A percentile compares a stretch with the other conserved stretches of the same genome.
Evolutionary conservation across 129 eudicot genomes (phyloP).

Genomic region (Centaurea solstitialis): DNA sequence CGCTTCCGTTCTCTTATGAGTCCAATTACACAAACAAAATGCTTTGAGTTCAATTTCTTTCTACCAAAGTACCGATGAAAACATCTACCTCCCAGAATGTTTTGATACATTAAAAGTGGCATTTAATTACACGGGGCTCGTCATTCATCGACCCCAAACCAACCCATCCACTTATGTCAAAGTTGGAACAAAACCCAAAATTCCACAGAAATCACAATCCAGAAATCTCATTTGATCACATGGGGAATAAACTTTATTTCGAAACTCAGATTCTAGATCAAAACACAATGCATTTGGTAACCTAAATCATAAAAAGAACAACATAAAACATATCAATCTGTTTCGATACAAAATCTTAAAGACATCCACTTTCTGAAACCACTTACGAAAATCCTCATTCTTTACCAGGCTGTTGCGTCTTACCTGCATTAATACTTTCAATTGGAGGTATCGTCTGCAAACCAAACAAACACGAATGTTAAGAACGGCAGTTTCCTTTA

Average conservation of each 20-base stretch:
- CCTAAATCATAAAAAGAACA: not conserved
- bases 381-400: conserved; percentile 22
- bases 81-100: not conserved
- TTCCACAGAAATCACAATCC: not conserved
- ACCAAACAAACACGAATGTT: conserved; percentile 1
- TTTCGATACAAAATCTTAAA: not conserved
- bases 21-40: too few relatives aligned
- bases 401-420: conserved; percentile 30
- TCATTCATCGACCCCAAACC: not conserved
- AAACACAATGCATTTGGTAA: conserved; percentile 10
- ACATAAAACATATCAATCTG: not conserved
- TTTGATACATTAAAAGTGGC: conserved; percentile 1
- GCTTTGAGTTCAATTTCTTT: not conserved
- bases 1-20: too few relatives aligned
- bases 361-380: conserved; percentile 9
- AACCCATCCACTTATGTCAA: not conserved
- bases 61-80: not conserved
- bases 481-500: not conserved
- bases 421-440: conserved; percentile 24
- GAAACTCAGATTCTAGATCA: not conserved
- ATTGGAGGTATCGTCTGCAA: conserved; percentile 42
- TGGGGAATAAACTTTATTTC: not conserved
- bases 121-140: not conserved
- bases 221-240: not conserved
- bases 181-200: not conserved